Percentiles rank a stretch among this genome's conserved stretches.
Evolutionary conservation across 805 yeast species (phyloP).

Genomic region (Yarrowia alimentaria): DNA sequence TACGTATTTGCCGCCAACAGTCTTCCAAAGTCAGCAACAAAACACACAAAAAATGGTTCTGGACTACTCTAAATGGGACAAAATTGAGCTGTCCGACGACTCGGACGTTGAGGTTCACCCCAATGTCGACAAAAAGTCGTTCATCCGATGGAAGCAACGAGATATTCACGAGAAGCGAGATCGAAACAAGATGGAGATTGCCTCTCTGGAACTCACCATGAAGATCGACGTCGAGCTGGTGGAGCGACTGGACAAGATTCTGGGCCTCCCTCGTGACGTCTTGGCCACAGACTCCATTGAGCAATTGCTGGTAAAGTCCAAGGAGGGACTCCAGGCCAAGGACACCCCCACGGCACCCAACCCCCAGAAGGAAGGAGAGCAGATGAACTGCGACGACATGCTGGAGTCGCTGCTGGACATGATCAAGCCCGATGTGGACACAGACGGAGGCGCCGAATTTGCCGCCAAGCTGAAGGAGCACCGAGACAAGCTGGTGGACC

Average conservation of each 20-base stretch:
- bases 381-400: constrained; percentile 79
- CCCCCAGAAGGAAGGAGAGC: constrained; percentile 33
- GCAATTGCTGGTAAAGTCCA: constrained; percentile 21
- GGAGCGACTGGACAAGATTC: constrained; percentile 63
- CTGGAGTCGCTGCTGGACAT: constrained; percentile 84
- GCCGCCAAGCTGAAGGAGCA: constrained; percentile 54
- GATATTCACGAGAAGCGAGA: constrained; percentile 92
- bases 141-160: constrained; percentile 94
- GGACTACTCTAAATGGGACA: constrained; percentile 98
- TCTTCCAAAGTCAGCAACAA: neutral
- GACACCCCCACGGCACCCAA: constrained; percentile 26
- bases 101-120: constrained; percentile 98
- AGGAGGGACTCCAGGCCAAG: constrained; percentile 9
- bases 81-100: constrained; percentile 92
- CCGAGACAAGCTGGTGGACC: constrained; percentile 65
- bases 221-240: constrained; percentile 79
- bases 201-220: constrained; percentile 68
- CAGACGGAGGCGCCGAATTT: constrained; percentile 46
- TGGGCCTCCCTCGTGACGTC: neutral
- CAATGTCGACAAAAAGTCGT: constrained; percentile 90
- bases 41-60: constrained; percentile 56
- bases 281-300: constrained; percentile 13
- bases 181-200: constrained; percentile 75
- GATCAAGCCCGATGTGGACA: constrained; percentile 46
- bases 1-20: neutral